Percentiles rank a stretch among this genome's conserved stretches.
These are phyloP conservation scores for Jamesozyma piceae DNA, from an alignment of 805 yeast genomes.

Conservation along the genomic window DNA sequence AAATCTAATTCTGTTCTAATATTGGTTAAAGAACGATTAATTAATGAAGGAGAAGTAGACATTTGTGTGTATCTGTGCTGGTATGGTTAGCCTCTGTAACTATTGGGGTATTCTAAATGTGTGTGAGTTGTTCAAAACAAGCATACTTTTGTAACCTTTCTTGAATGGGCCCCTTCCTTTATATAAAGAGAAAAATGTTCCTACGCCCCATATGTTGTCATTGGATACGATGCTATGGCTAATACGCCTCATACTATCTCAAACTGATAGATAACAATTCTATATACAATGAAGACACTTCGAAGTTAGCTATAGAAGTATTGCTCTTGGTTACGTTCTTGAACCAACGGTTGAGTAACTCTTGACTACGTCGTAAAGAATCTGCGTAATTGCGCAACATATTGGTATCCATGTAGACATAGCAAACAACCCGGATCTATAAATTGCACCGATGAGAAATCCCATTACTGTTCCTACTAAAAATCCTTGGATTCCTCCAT, in stretches of 20 bases:
- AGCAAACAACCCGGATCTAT: constrained; percentile 67
- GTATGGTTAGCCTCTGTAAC: no score
- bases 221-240: no score
- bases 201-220: no score
- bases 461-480: constrained; percentile 72
- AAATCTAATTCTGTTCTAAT: constrained; percentile 75
- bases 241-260: no score
- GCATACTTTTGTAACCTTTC: no score
- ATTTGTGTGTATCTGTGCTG: no score
- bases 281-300: no score
- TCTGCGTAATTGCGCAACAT: constrained; percentile 62
- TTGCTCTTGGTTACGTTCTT: constrained; percentile 12
- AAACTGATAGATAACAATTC: no score
- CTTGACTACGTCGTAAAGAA: constrained; percentile 56
- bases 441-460: constrained; percentile 61
- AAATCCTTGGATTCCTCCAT: constrained; percentile 59
- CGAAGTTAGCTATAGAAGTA: no score
- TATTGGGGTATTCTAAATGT: no score
- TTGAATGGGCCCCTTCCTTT: neutral
- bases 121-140: no score
- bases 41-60: constrained; percentile 40
- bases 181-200: neutral
- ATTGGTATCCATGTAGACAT: constrained; percentile 97
- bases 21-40: constrained; percentile 72
- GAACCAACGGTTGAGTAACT: constrained; percentile 23